phyloP scores from a whole-genome alignment of 352 stramenopile species.

The Pythium dissotocum region DNA sequence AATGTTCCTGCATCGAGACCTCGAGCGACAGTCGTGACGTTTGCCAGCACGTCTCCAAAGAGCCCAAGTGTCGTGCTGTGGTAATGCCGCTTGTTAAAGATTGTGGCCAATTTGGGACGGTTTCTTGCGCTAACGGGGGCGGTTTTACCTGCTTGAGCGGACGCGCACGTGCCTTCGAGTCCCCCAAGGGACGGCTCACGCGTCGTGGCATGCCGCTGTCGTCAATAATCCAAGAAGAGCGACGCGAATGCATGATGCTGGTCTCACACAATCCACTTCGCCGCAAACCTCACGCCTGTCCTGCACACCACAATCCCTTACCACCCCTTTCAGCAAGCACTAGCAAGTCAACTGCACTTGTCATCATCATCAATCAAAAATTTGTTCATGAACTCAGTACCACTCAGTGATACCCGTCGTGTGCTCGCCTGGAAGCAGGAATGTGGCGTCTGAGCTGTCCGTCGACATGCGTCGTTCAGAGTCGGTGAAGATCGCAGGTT shows the following conservation, averaged over 20 bases:
- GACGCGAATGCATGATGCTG: neutral
- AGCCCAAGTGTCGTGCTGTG: neutral
- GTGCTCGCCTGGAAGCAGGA: conserved; percentile 3
- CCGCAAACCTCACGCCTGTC: too few relatives aligned
- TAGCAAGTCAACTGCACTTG: too few relatives aligned
- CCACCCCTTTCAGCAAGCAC: too few relatives aligned
- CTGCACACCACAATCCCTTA: too few relatives aligned
- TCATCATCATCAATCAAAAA: conserved; percentile 14
- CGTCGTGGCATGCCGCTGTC: neutral
- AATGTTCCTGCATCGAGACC: conserved; percentile 26
- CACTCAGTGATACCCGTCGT: neutral
- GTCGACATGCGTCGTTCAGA: conserved; percentile 18
- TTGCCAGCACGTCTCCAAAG: neutral
- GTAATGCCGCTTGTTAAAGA: neutral
- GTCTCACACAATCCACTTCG: too few relatives aligned
- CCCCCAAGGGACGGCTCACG: neutral
- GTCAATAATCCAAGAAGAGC: neutral
- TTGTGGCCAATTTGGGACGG: conserved; percentile 2
- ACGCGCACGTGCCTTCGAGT: conserved; percentile 11
- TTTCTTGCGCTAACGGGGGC: conserved; percentile 11
- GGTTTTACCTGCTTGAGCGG: conserved; percentile 6
- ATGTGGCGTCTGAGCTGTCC: conserved; percentile 24
- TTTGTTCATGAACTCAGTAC: conserved; percentile 10
- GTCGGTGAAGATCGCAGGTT: conserved; percentile 15
- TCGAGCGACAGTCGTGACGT: neutral